Evolutionary conservation across 805 yeast genomes (phyloP), one percentile per base, ranked within the genome.

Genomic region (Brettanomyces anomalus): DNA sequence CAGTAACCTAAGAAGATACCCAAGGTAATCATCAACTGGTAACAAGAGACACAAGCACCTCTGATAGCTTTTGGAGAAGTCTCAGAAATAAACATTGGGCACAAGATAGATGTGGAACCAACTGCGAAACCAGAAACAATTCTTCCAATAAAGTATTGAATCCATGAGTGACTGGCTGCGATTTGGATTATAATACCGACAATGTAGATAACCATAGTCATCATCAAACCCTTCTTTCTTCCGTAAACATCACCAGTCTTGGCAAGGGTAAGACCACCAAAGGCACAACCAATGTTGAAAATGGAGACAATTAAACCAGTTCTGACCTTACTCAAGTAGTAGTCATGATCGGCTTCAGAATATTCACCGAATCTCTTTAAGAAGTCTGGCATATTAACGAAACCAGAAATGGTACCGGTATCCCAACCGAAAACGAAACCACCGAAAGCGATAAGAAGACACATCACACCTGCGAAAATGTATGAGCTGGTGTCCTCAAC

Each of bases 341-440:
- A 33, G 2, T 53, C 60, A 45, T 81, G 81, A n/a, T 55, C 55
- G 5, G 57, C 40, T 44, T 62, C 45, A 4, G 46, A 34, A 15
- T 11, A 17, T 45, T 66, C 60, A 51, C 84, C 86, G 51, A 79
- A 79, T 49, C 76, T 64, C 24, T 49, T 45, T 42, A 64, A 57
- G 59, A 74, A 81, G 50, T 76, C 75, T 11, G 66, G 50, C 79
- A 79, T 76, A 55, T 75, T 75, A 36, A 79, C 76, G 56, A 80
- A 76, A 47, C 87, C 87, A 36, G 85, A 78, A 59, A 80, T 75
- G 48, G 86, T 79, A 65, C 86, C 87, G 41, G 85, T 80, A 65
- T 81, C 88, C 72, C 80, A 81, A 45, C 88, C 88, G 55, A 78
- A 81, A 30, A 81, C 79, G 58, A 78, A 81, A 30, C 88, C 89